Conservation (phyloP, 805 yeast species). For the Nakazawaea ishiwadae region DNA sequence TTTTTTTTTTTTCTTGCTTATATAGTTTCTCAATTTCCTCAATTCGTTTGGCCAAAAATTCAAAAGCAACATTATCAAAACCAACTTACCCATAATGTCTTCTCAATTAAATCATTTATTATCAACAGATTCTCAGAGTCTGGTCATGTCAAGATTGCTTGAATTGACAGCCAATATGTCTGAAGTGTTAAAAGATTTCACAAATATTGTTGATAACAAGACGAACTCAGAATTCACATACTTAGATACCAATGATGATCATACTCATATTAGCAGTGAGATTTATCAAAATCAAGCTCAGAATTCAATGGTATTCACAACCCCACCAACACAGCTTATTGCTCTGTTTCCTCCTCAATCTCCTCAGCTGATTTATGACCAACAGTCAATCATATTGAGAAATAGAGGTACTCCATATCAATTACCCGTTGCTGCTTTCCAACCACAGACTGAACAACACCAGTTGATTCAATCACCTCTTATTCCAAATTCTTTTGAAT, state of each 20-base stretch:
- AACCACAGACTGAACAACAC: constrained; percentile 1
- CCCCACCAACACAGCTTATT: no score
- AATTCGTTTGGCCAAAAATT: no score
- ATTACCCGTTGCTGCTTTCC: constrained; percentile 6
- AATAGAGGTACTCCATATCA: not conserved
- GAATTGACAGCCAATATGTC: not conserved
- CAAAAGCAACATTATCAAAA: no score
- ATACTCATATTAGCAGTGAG: not conserved
- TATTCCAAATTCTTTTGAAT: not conserved
- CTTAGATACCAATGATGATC: not conserved
- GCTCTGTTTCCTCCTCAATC: not conserved
- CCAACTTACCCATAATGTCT: no score
- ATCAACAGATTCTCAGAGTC: no score
- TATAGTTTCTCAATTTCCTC: no score
- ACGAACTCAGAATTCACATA: not conserved
- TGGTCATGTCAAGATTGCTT: not conserved
- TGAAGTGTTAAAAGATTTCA: not conserved
- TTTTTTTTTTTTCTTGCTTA: no score
- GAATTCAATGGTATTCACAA: not conserved
- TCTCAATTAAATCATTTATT: no score
- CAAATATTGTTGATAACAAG: not conserved
- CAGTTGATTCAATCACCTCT: constrained; percentile 5
- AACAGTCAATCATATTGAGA: not conserved
- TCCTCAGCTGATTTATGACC: not conserved
- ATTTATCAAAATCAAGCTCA: not conserved